These are phyloP conservation scores for Penicillium sp. DNA, from an alignment of 2,329 filamentous ascomycete genomes.

Conservation along the genomic window DNA sequence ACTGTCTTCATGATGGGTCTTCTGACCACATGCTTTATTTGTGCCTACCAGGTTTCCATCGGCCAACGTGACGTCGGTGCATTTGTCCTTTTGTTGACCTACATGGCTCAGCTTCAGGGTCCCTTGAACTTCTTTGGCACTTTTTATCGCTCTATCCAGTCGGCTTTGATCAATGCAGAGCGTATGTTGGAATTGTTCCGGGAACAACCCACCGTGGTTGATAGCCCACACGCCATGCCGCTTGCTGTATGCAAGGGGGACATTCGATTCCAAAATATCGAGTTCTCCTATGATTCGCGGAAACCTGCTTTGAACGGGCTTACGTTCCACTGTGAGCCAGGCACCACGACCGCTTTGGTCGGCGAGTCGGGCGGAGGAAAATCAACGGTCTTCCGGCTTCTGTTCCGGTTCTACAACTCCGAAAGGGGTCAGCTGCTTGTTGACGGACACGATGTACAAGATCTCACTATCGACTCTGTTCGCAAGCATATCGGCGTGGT, in stretches of 20 bases:
- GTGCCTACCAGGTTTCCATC: constrained; percentile 72
- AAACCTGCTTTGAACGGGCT: constrained; percentile 82
- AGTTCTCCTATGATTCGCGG: constrained; percentile 84
- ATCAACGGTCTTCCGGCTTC: constrained; percentile 89
- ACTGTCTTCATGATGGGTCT: constrained; percentile 76
- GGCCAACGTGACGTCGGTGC: constrained; percentile 65
- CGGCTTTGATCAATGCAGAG: constrained; percentile 95
- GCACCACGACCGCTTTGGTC: constrained; percentile 92
- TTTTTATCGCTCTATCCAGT: constrained; percentile 94
- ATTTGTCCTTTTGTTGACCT: constrained; percentile 72
- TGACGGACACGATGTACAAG: constrained; percentile 79
- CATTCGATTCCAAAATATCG: constrained; percentile 82
- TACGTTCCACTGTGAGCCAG: constrained; percentile 79
- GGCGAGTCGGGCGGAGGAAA: constrained; percentile 97
- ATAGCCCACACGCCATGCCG: constrained; percentile 63
- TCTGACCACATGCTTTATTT: constrained; percentile 68
- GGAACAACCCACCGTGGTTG: constrained; percentile 86
- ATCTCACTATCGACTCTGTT: constrained; percentile 90
- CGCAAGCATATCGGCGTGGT: constrained; percentile 90
- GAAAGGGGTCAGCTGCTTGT: constrained; percentile 76
- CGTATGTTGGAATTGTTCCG: constrained; percentile 94
- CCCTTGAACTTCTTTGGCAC: constrained; percentile 88
- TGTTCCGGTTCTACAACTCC: constrained; percentile 95
- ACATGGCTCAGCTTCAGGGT: constrained; percentile 75
- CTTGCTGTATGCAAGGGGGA: constrained; percentile 72